A percentile compares a stretch with the other conserved stretches of the same genome.
Evolutionary conservation across 2,329 filamentous ascomycete species (phyloP).

Genomic region (Clarireedia paspali): DNA sequence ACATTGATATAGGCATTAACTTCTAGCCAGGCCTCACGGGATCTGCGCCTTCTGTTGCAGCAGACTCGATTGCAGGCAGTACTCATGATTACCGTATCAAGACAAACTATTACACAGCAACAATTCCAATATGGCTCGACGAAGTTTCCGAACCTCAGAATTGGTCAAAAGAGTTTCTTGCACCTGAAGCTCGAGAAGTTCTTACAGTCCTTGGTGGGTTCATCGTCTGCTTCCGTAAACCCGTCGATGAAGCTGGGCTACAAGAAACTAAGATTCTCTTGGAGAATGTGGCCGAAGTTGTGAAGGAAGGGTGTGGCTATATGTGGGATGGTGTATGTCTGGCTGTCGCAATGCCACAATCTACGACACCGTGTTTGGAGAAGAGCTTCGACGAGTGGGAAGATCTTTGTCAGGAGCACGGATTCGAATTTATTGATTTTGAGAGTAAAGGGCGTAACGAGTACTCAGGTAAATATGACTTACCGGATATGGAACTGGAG

Average conservation of each 20-base stretch:
- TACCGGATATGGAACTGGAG: constrained; percentile 1
- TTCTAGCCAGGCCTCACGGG: constrained; percentile 44
- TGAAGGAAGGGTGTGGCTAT: constrained; percentile 49
- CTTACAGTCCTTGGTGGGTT: constrained; percentile 52
- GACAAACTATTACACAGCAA: constrained; percentile 54
- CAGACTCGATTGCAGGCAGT: constrained; percentile 41
- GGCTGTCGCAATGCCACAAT: constrained; percentile 44
- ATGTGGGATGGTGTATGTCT: constrained; percentile 58
- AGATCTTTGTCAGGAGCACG: constrained; percentile 46
- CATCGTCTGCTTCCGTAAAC: constrained; percentile 46
- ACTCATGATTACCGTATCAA: constrained; percentile 48
- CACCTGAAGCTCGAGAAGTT: constrained; percentile 54
- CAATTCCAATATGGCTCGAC: constrained; percentile 61
- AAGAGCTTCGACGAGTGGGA: constrained; percentile 49
- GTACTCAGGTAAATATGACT: constrained; percentile 43
- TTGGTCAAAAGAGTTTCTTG: constrained; percentile 53
- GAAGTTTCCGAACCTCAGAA: constrained; percentile 35
- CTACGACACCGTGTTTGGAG: constrained; percentile 27
- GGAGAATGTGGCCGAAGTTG: constrained; percentile 44
- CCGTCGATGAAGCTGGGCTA: constrained; percentile 22
- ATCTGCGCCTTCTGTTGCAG: constrained; percentile 31
- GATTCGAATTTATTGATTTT: constrained; percentile 57
- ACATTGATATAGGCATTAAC: constrained; percentile 1
- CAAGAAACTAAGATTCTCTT: constrained; percentile 36
- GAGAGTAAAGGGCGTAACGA: constrained; percentile 43